Base-by-base conservation (phyloP, 2,329 filamentous ascomycete genomes). In the Sarocladium strictum region DNA sequence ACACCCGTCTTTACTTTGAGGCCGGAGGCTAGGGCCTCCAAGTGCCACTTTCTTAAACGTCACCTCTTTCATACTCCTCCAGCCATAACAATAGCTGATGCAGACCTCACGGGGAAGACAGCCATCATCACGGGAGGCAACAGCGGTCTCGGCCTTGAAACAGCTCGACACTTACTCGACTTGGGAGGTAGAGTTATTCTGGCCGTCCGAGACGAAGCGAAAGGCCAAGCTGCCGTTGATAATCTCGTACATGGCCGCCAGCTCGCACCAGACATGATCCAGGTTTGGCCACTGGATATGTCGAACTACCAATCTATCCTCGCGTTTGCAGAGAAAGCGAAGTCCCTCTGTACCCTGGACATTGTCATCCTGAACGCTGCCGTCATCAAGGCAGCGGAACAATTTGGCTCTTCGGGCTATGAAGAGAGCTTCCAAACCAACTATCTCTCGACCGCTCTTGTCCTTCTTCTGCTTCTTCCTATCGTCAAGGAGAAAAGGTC, bases 401-500 rank as follows among this genome's bases (percentile, higher is more conserved):
- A 7, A 6, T 40, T 40, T n/a, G 37, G 37, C 37, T n/a, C 37
- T 5, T 74, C 71, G 0, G 21, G 19, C 3, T 63, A 69, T 1
- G 79, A 82, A 58, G 64, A 65, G 27, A 72, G 67, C 2, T 61
- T 82, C 40, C 78, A 77, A 0, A 71, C 76, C 41, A 82, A 83
- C 57, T 77, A 79, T n/a, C 67, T 82, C 55, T 74, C 69, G 19
- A 81, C 76, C 0, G 69, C 76, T 7, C 63, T 82, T 0, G 65
- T 83, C 0, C 69, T 69, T 0, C 61, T 79, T 1, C 64, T 79
- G 0, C 55, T 81, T 3, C 61, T 81, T 0, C 78, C 76, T 0
- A 71, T 73, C 29, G 64, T 81, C 1, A 71, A 72, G 54, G 64
- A 71, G 14, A 40, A 40, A n/a, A 7, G 17, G 15, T 9, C 37